Base-by-base conservation (phyloP, 73 alveolate species). In the Paramecium tetraurelia region DNA sequence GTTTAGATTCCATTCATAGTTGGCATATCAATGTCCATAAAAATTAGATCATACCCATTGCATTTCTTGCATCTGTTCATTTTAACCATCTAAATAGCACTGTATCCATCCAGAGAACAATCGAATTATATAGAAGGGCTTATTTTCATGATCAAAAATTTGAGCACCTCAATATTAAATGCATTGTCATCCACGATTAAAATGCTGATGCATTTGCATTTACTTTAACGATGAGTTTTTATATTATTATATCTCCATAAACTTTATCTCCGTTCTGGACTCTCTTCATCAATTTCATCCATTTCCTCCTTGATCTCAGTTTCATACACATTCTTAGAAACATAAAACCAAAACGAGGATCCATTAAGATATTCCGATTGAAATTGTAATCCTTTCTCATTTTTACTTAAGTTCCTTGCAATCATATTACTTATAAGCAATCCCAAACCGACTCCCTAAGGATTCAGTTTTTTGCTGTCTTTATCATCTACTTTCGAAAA, bases 361-460 rank as follows among this genome's bases (percentile, higher is more conserved):
- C 90, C 90, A 41, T 46, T 22, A 0, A 12, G 18, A 46, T 80
- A 80, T 41, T 44, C 90, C 7, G 76, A 41, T 48, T 80, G 16
- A 46, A 80, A 80, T 22, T 80, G 43, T 24, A 80, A 80, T 43
- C 90, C 90, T 12, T 44, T 80, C 4, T 80, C 70, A 11, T 46
- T 43, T 24, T 18, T 20, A 21, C 36, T 44, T 48, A 80, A 22
- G 46, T 46, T 43, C 7, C 48, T 40, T 40, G 94, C 89, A 7
- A 89, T 44, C 58, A 50, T 69, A 46, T 53, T 89, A 69, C 92
- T 83, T 12, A 89, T 89, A 11, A 77, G 27, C 44, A 89, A 70
- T 27, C 94, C 94, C 12, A 89, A 40, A 4, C 94, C 94, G 20
- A 83, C 94, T 44, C 94, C 94, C 27, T 48, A 24, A 7, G 89